Evolutionary conservation across 768 basidiomycete genomes (phyloP), one percentile per base, ranked within the genome.

Genomic region (Suillus placidus): DNA sequence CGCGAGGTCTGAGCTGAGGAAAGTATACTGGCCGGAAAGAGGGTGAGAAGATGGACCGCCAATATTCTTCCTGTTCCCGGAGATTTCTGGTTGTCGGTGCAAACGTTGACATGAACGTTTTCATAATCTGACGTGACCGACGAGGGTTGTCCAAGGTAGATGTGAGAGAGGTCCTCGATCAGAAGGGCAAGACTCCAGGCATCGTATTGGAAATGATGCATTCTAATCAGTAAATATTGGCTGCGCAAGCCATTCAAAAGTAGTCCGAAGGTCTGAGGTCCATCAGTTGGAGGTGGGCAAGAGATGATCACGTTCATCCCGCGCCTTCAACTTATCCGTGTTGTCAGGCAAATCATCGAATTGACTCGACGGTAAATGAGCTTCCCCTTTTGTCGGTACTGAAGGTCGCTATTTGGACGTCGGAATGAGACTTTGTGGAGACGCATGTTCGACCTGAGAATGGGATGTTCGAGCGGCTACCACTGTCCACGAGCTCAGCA

Each of bases 161-260:
- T 40, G 6, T 70, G 67, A 14, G 72, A 68, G n/a, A 84, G 74
- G 64, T 83, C 81, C 60, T 80, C 72, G 2, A 81, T 58, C 14
- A 84, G 68, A 30, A 84, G 72, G 34, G 69, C 74, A 37, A 84
- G 71, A 69, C 81, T 82, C 80, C 81, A 80, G 8, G 82, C 83
- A 60, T 84, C 83, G 68, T 84, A 84, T 71, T 83, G 83, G 72
- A 83, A 82, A 69, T 84, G 83, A 64, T 84, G 82, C 38, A 84
- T 72, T n/a, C 73, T 71, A n/a, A 78, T 60, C 10, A 79, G 57
- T 6, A 78, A 63, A 54, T 72, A 77, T n/a, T 60, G 64, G 10
- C 49, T 54, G 34, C 51, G 55, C 0, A 60, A 56, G 10, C 63
- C 68, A 34, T 56, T 64, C 32, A 77, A 32, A 34, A 75, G 67